phyloP scores from a whole-genome alignment of 208 protist species.

The Paratrypanosoma confusum region DNA sequence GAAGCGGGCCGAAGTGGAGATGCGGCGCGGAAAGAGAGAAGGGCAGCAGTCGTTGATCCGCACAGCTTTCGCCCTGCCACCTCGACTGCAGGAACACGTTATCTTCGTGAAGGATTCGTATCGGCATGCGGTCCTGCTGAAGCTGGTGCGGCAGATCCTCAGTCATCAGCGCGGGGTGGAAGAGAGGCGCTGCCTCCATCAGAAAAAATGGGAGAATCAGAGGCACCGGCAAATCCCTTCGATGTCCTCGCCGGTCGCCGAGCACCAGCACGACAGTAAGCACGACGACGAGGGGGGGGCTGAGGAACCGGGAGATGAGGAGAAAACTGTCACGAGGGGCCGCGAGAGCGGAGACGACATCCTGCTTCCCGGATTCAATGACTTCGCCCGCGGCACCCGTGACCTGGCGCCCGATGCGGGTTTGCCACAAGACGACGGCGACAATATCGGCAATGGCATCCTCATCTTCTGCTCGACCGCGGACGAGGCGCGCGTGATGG shows the following conservation, averaged over 20 bases:
- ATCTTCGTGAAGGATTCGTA: constrained; percentile 74
- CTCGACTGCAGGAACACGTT: constrained; percentile 72
- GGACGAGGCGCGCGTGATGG: constrained; percentile 81
- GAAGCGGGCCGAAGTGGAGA: too few relatives aligned
- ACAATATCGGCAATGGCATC: constrained; percentile 48
- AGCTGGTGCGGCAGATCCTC: constrained; percentile 54
- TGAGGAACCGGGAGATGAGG: background rate
- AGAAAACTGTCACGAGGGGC: background rate
- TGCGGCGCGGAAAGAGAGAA: too few relatives aligned
- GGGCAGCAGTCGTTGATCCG: constrained; percentile 11
- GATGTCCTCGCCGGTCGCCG: background rate
- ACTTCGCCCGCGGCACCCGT: too few relatives aligned
- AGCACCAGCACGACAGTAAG: constrained; percentile 2
- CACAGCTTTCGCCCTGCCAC: constrained; percentile 73
- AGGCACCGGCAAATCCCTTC: background rate
- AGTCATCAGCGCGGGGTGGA: background rate
- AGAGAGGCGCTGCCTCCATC: background rate
- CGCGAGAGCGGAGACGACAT: too few relatives aligned
- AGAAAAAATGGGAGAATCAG: background rate
- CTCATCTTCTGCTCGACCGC: constrained; percentile 77
- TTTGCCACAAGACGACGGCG: too few relatives aligned
- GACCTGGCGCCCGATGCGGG: too few relatives aligned
- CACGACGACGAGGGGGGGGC: constrained; percentile 13
- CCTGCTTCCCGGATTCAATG: too few relatives aligned
- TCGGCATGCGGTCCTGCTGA: constrained; percentile 75